Base-by-base conservation (phyloP, 495 filamentous ascomycete species). In the Penicillium roqueforti region DNA sequence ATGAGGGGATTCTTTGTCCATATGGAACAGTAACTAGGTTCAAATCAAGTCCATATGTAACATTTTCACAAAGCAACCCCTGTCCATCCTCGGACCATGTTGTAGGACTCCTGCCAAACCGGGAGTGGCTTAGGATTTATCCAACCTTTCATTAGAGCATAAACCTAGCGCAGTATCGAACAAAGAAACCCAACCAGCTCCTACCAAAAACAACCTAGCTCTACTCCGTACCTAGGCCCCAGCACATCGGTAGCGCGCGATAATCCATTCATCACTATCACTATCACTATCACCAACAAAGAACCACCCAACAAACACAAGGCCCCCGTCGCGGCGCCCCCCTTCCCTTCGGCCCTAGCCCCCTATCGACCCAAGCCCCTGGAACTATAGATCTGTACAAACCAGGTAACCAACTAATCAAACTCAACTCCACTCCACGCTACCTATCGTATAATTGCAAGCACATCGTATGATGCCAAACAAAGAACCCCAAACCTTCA, bases 161-260 rank as follows among this genome's bases (percentile, higher is more conserved):
- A n/a, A 8, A 4, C 19, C 9, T 13, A 29, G 26, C n/a, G 13
- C 28, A 4, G 22, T 23, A 23, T 28, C 44, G 18, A 47, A 29
- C 26, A 31, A 48, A n/a, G 20, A 48, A 16, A 16, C 46, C 14
- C 20, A 16, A 3, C n/a, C 47, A 25, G 23, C 36, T 28, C 32
- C 20, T 40, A 40, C 47, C 32, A 11, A 37, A 49, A 28, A 49
- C 32, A 48, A 48, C n/a, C 18, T 36, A 46, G 7, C 14, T n/a
- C n/a, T n/a, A n/a, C n/a, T n/a, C n/a, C n/a, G n/a, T n/a, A n/a
- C 14, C 22, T 9, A 13, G 18, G 37, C 18, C 9, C 19, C 41
- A 26, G 41, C 14, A 43, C 20, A 23, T 26, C 23, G 23, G 41
- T 43, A 43, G 11, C 41, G 41, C 23, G 22, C 22, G 38, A 40